Conservation (phyloP, 805 yeast genomes). For the Cyberlindnera samutprakarnensis region DNA sequence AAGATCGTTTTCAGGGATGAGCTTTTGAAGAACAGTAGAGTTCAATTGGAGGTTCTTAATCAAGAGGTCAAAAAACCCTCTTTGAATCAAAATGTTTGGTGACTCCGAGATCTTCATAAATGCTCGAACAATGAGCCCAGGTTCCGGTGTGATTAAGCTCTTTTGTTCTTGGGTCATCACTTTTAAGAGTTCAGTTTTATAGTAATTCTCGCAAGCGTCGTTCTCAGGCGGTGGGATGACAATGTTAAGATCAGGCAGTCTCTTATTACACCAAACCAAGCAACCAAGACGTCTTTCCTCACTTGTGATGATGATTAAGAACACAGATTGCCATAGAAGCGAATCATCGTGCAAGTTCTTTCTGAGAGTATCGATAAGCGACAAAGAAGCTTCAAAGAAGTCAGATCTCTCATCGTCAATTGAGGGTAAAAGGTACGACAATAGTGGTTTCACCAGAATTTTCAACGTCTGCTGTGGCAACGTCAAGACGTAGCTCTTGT, state of each 20-base stretch:
- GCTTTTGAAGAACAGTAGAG: slow-evolving; percentile 43
- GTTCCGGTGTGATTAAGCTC: slow-evolving; percentile 63
- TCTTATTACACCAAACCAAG: slow-evolving; percentile 60
- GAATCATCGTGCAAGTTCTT: slow-evolving; percentile 52
- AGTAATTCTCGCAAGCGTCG: slow-evolving; percentile 13
- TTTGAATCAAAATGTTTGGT: slow-evolving; percentile 66
- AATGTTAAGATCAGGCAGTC: slow-evolving; percentile 54
- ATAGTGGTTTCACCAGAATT: slow-evolving; percentile 55
- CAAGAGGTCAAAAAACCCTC: slow-evolving; percentile 84
- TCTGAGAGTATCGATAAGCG: slow-evolving; percentile 54
- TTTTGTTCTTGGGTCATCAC: slow-evolving; percentile 42
- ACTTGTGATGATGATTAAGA: slow-evolving; percentile 65
- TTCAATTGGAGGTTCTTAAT: slow-evolving; percentile 59
- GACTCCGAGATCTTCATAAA: slow-evolving; percentile 59
- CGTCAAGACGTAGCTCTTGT: slow-evolving; percentile 45
- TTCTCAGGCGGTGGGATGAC: slow-evolving; percentile 17
- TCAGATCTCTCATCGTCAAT: slow-evolving; percentile 91
- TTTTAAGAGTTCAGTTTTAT: slow-evolving; percentile 17
- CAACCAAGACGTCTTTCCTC: slow-evolving; percentile 83
- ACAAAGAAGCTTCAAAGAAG: slow-evolving; percentile 54
- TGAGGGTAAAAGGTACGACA: slow-evolving; percentile 75
- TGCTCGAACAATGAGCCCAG: slow-evolving; percentile 72
- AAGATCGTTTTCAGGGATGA: slow-evolving; percentile 46
- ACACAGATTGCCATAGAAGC: slow-evolving; percentile 83
- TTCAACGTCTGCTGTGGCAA: slow-evolving; percentile 43